These are phyloP conservation scores for Thelonectria discophora DNA, from an alignment of 2,329 filamentous ascomycete species.

Conservation along the genomic window DNA sequence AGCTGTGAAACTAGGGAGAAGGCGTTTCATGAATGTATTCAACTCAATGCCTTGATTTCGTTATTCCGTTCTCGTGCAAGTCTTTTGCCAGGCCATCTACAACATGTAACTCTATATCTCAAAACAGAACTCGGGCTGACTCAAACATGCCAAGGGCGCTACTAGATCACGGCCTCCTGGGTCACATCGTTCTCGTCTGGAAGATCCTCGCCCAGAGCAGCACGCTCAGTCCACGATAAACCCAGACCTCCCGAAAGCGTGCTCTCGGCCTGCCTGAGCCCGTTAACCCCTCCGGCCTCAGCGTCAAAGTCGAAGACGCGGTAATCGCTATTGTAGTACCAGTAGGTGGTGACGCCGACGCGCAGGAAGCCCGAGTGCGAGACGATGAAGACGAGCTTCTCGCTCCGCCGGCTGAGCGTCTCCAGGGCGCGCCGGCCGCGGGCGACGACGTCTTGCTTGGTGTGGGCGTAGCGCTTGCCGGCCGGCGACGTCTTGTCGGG, in stretches of 20 bases:
- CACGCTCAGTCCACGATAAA: constrained; percentile 46
- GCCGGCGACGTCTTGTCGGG: constrained; percentile 67
- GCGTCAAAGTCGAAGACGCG: constrained; percentile 66
- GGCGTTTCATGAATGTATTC: constrained; percentile 23
- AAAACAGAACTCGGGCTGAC: no score
- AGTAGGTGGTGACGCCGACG: constrained; percentile 62
- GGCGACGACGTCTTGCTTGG: constrained; percentile 59
- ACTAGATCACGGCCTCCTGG: constrained; percentile 8
- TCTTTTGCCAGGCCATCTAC: background rate
- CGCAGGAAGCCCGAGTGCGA: constrained; percentile 72
- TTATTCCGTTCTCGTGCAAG: background rate
- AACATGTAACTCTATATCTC: background rate
- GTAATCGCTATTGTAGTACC: constrained; percentile 71
- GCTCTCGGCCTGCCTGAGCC: constrained; percentile 57
- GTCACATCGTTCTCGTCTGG: constrained; percentile 44
- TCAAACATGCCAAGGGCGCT: background rate
- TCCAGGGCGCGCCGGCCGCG: constrained; percentile 63
- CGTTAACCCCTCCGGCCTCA: constrained; percentile 41
- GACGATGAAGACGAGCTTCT: constrained; percentile 71
- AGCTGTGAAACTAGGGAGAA: background rate
- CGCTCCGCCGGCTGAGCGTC: constrained; percentile 60
- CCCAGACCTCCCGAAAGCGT: constrained; percentile 50
- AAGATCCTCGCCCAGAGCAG: constrained; percentile 51
- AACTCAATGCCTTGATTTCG: constrained; percentile 9
- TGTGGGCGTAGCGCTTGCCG: constrained; percentile 61